Percentiles rank a stretch among this genome's conserved stretches.
Evolutionary conservation across 257 asterid species (phyloP).

Genomic region (Petunia axillaris): DNA sequence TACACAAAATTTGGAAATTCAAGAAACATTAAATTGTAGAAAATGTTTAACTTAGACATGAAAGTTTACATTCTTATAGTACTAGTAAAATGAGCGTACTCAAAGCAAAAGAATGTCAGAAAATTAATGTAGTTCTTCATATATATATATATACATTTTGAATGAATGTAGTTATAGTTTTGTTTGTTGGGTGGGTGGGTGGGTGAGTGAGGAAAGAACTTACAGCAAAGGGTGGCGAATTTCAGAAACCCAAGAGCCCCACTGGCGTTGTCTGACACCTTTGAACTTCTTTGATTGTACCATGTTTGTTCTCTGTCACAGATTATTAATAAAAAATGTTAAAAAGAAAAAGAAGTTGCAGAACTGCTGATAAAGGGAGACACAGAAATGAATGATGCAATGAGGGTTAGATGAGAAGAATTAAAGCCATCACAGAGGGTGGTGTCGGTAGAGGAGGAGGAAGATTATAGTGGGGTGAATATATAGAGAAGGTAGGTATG

Average conservation of each 20-base stretch:
- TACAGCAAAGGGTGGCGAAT: constrained; percentile 81
- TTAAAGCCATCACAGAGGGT: constrained; percentile 7
- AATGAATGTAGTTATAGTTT: constrained; percentile 10
- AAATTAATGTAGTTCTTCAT: not conserved
- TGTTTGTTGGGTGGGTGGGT: not conserved
- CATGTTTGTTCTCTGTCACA: constrained; percentile 35
- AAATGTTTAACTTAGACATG: not conserved
- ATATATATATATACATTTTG: not conserved
- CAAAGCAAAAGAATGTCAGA: not conserved
- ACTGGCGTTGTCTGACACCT: constrained; percentile 91
- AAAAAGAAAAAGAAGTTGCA: not conserved
- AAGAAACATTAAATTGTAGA: not conserved
- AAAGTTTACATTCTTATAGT: not conserved
- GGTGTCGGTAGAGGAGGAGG: constrained; percentile 23
- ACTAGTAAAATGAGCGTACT: not conserved
- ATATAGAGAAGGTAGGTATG: constrained; percentile 11
- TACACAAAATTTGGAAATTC: not conserved
- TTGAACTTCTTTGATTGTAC: constrained; percentile 71
- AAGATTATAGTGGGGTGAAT: not conserved
- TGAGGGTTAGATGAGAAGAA: constrained; percentile 14
- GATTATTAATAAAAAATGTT: not conserved
- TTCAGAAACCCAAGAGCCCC: constrained; percentile 93
- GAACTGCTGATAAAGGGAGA: not conserved
- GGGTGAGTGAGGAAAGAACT: not conserved
- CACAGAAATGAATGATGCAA: not conserved